phyloP scores from a whole-genome alignment of 2,329 filamentous ascomycete genomes.

The Lojkania enalia region DNA sequence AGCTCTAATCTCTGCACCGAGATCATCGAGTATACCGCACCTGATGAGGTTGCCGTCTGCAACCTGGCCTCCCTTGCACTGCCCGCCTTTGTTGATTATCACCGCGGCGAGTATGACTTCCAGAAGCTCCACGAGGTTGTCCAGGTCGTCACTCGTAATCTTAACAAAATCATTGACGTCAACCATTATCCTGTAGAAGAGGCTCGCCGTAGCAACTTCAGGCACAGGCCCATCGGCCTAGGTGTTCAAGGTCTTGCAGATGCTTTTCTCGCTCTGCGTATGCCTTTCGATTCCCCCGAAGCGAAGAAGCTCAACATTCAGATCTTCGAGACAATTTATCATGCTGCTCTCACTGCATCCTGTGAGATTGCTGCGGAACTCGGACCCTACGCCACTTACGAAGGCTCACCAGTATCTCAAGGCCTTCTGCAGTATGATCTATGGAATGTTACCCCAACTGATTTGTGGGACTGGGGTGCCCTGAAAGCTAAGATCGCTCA shows the following conservation, averaged over 20 bases:
- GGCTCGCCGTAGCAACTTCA: conserved; percentile 94
- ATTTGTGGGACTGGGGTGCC: conserved; percentile 93
- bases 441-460: conserved; percentile 92
- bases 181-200: conserved; percentile 98
- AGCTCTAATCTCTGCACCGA: conserved; percentile 99
- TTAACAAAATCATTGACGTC: conserved; percentile 98
- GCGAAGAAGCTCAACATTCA: conserved; percentile 93
- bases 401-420: conserved; percentile 91
- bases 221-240: conserved; percentile 92
- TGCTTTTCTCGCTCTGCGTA: conserved; percentile 92
- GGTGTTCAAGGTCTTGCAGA: conserved; percentile 98
- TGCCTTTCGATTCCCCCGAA: conserved; percentile 96
- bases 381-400: conserved; percentile 86
- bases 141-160: conserved; percentile 87
- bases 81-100: conserved; percentile 87
- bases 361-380: conserved; percentile 80
- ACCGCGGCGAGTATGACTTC: conserved; percentile 87
- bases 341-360: conserved; percentile 88
- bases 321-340: conserved; percentile 99
- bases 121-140: conserved; percentile 93
- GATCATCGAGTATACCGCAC: conserved; percentile 95
- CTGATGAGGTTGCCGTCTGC: conserved; percentile 98
- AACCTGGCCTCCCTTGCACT: conserved; percentile 94
- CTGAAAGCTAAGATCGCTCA: conserved; percentile 91
- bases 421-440: conserved; percentile 98